Evolutionary conservation across 352 stramenopile genomes (phyloP), one percentile per base, ranked within the genome.

Genomic region (Pythium rhizo-oryzae): DNA sequence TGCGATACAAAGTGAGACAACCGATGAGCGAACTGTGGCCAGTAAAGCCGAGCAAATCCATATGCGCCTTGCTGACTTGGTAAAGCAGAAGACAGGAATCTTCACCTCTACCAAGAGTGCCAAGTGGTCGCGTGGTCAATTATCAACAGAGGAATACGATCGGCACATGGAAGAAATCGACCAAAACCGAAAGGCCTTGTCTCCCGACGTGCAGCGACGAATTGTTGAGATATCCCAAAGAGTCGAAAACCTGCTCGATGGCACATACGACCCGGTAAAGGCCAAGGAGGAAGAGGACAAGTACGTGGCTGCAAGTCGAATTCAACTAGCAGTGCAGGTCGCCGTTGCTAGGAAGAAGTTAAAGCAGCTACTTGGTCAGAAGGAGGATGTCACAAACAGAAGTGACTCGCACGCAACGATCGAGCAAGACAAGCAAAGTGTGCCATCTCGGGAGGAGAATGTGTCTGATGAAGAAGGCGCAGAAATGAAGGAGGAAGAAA

Each of bases 321-420:
- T 90, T 54, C 82, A 89, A 56, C 47, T 70, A 2, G 73, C 77
- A 19, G 69, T 85, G 18, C 73, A 82, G 47, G 64, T 84, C 12
- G 66, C 72, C 16, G 58, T 84, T 3, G 81, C 84, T 7, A 72
- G 81, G n/a, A 82, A 81, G 44, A 67, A 80, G 8, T 67, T 92
- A 23, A 70, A 76, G 56, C 66, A 62, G 23, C 68, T 89, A 19
- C 46, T 87, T 24, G 68, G 57, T 16, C 51, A 49, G 19, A 72
- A 43, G 33, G 46, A 69, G 39, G 55, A 59, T 2, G 18, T 4
- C 2, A 16, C 4, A n/a, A 44, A 2, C 23, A 21, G 19, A 23
- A n/a, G 6, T 2, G 47, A 72, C 0, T 58, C 63, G 11, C 35
- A 56, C 9, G 9, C 44, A n/a, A 59, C 52, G 8, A 53, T 67